Evolutionary conservation across 345 rosid genomes (phyloP).

Genomic region (Linum lewisii): DNA sequence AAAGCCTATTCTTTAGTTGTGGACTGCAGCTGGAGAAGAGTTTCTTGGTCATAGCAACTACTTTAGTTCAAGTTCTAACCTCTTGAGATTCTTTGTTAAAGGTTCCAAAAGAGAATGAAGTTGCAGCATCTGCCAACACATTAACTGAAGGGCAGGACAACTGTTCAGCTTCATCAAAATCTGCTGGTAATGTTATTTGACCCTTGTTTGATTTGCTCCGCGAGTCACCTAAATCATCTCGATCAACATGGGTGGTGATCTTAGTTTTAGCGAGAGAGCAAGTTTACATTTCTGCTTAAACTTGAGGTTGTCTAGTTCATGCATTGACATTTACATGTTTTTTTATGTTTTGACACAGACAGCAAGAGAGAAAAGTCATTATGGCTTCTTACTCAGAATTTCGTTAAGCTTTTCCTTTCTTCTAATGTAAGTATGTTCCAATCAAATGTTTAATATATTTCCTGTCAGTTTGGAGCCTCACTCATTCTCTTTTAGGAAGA

Average conservation of each 20-base stretch:
- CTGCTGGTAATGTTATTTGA: conserved; percentile 31
- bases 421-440: conserved; percentile 44
- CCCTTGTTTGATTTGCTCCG: conserved; percentile 2
- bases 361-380: conserved; percentile 60
- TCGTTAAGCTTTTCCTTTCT: conserved; percentile 76
- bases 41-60: neutral
- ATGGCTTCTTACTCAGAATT: conserved; percentile 62
- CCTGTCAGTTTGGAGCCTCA: conserved; percentile 6
- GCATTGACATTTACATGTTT: neutral
- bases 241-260: neutral
- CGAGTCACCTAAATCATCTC: neutral
- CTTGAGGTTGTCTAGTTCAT: neutral
- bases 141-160: conserved; percentile 39
- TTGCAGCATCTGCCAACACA: conserved; percentile 26
- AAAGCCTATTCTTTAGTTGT: neutral
- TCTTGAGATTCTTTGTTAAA: conserved; percentile 5
- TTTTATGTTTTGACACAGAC: conserved; percentile 22
- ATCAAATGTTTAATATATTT: neutral
- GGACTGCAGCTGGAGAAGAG: neutral
- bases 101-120: conserved; percentile 35
- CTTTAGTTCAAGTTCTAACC: neutral
- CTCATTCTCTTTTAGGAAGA: conserved; percentile 32
- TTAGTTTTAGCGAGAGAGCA: neutral
- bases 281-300: neutral
- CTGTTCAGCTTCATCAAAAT: conserved; percentile 32